phyloP scores from a whole-genome alignment of 768 basidiomycete species.

The Tulasnella calospora region DNA sequence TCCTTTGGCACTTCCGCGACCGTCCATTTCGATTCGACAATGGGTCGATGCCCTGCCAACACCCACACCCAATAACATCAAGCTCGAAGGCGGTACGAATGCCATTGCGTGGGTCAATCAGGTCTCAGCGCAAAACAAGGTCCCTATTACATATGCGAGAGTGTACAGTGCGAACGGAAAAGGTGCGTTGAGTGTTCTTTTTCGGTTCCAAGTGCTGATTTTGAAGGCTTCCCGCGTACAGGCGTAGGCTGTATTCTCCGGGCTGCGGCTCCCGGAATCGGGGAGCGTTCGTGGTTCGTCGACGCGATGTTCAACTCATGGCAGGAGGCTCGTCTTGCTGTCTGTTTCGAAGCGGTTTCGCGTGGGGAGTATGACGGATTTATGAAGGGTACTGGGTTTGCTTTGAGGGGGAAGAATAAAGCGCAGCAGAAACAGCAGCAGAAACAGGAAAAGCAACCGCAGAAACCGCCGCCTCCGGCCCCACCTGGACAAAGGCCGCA shows the following conservation, averaged over 20 bases:
- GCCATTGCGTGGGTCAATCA: constrained; percentile 52
- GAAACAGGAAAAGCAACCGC: background rate
- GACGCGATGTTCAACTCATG: constrained; percentile 59
- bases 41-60: constrained; percentile 64
- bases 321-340: constrained; percentile 64
- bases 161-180: constrained; percentile 12
- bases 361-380: constrained; percentile 40
- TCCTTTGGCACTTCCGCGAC: constrained; percentile 23
- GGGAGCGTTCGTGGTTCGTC: constrained; percentile 53
- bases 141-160: constrained; percentile 12
- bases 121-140: constrained; percentile 39
- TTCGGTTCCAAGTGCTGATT: background rate
- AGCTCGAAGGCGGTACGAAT: constrained; percentile 48
- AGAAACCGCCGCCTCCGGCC: background rate
- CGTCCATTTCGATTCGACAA: constrained; percentile 45
- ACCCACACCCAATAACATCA: constrained; percentile 55
- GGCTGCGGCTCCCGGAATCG: constrained; percentile 48
- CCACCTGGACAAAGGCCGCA: too few species aligned
- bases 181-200: background rate
- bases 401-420: background rate
- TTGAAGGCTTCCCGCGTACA: background rate
- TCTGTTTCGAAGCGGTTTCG: constrained; percentile 59
- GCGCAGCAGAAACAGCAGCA: background rate
- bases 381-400: background rate
- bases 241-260: constrained; percentile 42